Base-by-base conservation (phyloP, 2,329 filamentous ascomycete genomes). In the Claviceps fusiformis region DNA sequence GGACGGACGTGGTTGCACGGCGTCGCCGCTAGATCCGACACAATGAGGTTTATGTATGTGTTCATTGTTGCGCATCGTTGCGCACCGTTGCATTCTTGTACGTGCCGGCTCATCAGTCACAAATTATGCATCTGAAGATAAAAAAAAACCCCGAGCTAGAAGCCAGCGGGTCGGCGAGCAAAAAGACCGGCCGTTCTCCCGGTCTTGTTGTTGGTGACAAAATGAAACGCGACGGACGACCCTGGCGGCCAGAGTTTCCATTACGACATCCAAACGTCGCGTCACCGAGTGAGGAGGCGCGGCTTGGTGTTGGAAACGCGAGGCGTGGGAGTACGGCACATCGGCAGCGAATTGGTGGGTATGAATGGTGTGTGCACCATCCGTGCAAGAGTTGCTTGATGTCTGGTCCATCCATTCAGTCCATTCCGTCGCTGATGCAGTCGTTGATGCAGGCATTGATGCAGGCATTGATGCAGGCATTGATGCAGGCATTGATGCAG, bases 241-340 rank as follows among this genome's bases (percentile, higher is more conserved):
- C 44, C 44, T 48, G 50, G 44, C 54, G 31, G 37, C 51, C 29
- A 19, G 52, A 54, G 50, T 59, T 59, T 56, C 35, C 54, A 56
- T 59, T 59, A 58, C 56, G 31, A 56, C 54, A 59, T 59, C 15
- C 15, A 58, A 54, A 56, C 57, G 41, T 39, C 39, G 43, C 24
- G 55, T 19, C n/a, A 51, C 51, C 51, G 24, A 39, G 33, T 27
- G 50, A 37, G 19, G n/a, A 49, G 24, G 43, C 45, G 9, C n/a
- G 39, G 33, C 41, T 51, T 41, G 47, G 27, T 46, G 33, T 48
- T 46, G 19, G 52, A 33, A 54, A 13, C 15, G 31, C n/a, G 9
- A 17, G 17, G 33, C 19, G 8, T 5, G 31, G 39, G 48, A n/a
- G n/a, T 24, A 11, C 5, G 10, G 31, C 33, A 29, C 24, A 17